Percentiles rank a stretch among this genome's conserved stretches.
phyloP scores from a whole-genome alignment of 1,284 basidiomycete genomes.

The Singerocomus rubriflavus region DNA sequence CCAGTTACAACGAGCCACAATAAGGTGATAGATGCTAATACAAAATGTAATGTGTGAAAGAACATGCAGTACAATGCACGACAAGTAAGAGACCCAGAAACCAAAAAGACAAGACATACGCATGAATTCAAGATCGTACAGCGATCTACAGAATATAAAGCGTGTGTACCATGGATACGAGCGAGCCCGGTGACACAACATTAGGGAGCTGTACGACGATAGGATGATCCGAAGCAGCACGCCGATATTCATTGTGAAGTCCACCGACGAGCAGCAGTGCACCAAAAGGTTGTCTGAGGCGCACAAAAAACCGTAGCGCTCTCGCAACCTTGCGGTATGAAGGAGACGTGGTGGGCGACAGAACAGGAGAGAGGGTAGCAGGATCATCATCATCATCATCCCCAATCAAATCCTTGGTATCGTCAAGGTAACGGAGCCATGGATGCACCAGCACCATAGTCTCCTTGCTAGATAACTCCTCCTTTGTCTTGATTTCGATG shows the following conservation, averaged over 20 bases:
- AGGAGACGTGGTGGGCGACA: not conserved
- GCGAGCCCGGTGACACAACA: not conserved
- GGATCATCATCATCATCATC: not conserved
- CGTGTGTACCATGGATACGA: not conserved
- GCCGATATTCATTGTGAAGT: not conserved
- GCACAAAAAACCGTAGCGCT: not conserved
- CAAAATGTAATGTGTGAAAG: no score
- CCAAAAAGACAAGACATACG: no score
- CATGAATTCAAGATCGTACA: not conserved
- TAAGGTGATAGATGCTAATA: no score
- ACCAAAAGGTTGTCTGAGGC: slow-evolving; percentile 3
- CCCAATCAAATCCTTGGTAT: not conserved
- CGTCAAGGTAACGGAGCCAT: slow-evolving; percentile 4
- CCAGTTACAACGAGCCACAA: no score
- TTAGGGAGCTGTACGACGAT: not conserved
- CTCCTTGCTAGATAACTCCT: no score
- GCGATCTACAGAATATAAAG: slow-evolving; percentile 3
- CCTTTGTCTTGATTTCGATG: no score
- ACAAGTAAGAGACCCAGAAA: no score
- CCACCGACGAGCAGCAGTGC: not conserved
- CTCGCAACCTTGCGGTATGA: no score
- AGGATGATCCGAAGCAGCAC: not conserved
- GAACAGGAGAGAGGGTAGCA: no score
- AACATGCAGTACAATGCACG: no score
- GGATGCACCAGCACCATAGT: not conserved